These are phyloP conservation scores for Obelidium mucronatum DNA, from an alignment of 192 early-diverging fungal species.

Conservation along the genomic window DNA sequence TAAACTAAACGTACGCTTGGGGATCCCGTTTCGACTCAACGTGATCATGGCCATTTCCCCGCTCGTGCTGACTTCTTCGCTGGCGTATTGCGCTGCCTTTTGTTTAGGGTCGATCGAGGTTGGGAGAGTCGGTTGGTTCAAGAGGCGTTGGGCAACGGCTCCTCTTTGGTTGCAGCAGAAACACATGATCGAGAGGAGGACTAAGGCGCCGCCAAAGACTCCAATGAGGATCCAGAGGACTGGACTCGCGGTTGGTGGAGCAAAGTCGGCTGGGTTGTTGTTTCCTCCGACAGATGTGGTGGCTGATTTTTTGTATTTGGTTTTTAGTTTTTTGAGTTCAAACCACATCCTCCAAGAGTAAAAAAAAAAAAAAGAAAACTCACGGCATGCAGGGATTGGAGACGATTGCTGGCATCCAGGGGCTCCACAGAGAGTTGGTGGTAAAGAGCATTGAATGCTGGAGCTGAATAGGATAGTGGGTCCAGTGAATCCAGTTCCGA, in stretches of 20 bases:
- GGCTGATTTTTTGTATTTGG: background rate
- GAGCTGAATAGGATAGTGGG: background rate
- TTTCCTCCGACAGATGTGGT: constrained; percentile 4
- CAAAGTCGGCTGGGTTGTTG: constrained; percentile 34
- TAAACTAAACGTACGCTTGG: constrained; percentile 31
- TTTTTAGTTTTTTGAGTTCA: background rate
- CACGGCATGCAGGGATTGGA: constrained; percentile 7
- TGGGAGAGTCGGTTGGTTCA: background rate
- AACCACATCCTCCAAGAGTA: too few relatives aligned
- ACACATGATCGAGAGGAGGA: constrained; percentile 14
- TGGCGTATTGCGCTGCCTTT: background rate
- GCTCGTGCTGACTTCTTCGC: background rate
- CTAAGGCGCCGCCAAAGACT: constrained; percentile 20
- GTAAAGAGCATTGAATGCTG: background rate
- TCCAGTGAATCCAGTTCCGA: constrained; percentile 17
- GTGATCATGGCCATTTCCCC: constrained; percentile 35
- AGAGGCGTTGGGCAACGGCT: constrained; percentile 17
- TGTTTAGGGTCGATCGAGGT: background rate
- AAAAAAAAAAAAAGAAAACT: background rate
- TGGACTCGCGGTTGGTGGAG: constrained; percentile 5
- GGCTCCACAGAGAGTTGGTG: background rate
- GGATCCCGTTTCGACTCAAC: constrained; percentile 26
- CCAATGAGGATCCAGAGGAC: constrained; percentile 26
- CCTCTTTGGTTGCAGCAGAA: constrained; percentile 32
- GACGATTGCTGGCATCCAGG: constrained; percentile 5